Percentiles rank a stretch among this genome's conserved stretches.
Evolutionary conservation across 352 stramenopile species (phyloP).

Genomic region (Thalassiosira oceanica): DNA sequence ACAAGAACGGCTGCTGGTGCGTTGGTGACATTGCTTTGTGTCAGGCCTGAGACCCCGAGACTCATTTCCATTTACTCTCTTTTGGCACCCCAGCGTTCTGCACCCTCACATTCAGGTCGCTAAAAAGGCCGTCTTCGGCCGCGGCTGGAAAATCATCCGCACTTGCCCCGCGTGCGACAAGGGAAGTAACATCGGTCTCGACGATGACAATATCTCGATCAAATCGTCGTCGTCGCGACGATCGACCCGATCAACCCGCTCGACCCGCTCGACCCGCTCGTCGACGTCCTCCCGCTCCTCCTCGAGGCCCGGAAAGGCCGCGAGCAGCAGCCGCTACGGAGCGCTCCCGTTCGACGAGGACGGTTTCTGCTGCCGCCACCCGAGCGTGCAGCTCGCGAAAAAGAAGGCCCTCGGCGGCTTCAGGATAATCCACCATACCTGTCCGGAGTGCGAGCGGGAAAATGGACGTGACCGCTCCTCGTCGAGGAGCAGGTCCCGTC

Average conservation of each 20-base stretch:
- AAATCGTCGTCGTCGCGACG: slow-evolving; percentile 11
- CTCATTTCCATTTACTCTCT: too few species aligned
- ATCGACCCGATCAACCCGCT: slow-evolving; percentile 15
- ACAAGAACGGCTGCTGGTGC: slow-evolving; percentile 57
- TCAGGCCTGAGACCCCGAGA: too few species aligned
- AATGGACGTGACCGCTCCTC: neutral
- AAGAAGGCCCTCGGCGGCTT: slow-evolving; percentile 48
- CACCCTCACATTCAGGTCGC: slow-evolving; percentile 49
- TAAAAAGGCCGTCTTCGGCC: slow-evolving; percentile 41
- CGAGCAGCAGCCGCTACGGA: slow-evolving; percentile 24
- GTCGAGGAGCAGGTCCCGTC: neutral
- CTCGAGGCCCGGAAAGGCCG: slow-evolving; percentile 10
- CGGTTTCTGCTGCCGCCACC: slow-evolving; percentile 46
- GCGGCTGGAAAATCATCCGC: slow-evolving; percentile 32
- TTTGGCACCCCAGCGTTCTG: too few species aligned
- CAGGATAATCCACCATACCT: slow-evolving; percentile 42
- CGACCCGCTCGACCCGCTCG: neutral
- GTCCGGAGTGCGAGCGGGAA: slow-evolving; percentile 34
- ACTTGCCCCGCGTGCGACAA: slow-evolving; percentile 20
- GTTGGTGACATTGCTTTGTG: too few species aligned
- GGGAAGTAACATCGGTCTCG: slow-evolving; percentile 5
- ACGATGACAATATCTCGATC: slow-evolving; percentile 15
- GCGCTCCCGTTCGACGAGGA: slow-evolving; percentile 45
- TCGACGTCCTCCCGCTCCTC: neutral
- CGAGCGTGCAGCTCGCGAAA: slow-evolving; percentile 42